Conservation (phyloP, 164 flowering plant genomes). For the Macadamia integrifolia region DNA sequence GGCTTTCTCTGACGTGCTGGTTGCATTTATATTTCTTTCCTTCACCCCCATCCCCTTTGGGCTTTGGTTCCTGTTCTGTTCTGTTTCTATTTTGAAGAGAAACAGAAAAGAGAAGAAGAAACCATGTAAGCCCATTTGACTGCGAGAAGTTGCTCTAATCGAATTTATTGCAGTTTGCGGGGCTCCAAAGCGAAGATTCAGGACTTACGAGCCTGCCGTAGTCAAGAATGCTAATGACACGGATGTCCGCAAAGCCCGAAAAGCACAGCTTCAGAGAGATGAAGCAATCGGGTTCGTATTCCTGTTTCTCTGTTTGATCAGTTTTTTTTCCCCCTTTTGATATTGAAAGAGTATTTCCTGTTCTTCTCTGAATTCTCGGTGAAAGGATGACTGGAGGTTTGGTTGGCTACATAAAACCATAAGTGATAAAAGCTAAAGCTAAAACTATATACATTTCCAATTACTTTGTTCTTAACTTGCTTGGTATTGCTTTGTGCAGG, state of each 20-base stretch:
- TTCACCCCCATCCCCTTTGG: neutral
- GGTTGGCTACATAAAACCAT: no score
- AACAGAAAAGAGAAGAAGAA: no score
- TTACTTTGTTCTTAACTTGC: neutral
- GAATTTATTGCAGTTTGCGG: conserved; percentile 66
- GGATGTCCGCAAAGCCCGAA: neutral
- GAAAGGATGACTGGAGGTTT: no score
- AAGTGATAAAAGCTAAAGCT: no score
- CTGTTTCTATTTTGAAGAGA: neutral
- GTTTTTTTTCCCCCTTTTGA: neutral
- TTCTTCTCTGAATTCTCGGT: no score
- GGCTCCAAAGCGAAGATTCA: conserved; percentile 92
- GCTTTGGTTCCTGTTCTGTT: neutral
- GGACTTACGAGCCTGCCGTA: conserved; percentile 52
- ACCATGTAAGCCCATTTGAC: neutral
- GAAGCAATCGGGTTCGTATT: neutral
- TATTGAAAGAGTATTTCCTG: neutral
- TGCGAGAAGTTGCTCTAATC: neutral
- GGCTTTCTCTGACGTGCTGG: no score
- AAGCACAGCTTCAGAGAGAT: neutral
- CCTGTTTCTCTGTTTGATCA: neutral
- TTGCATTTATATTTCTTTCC: neutral
- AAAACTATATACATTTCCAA: neutral
- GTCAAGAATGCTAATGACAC: conserved; percentile 2
- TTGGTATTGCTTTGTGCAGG: conserved; percentile 33